Conservation (phyloP, 2,329 filamentous ascomycete species). For the Cyphellophora europaea region DNA sequence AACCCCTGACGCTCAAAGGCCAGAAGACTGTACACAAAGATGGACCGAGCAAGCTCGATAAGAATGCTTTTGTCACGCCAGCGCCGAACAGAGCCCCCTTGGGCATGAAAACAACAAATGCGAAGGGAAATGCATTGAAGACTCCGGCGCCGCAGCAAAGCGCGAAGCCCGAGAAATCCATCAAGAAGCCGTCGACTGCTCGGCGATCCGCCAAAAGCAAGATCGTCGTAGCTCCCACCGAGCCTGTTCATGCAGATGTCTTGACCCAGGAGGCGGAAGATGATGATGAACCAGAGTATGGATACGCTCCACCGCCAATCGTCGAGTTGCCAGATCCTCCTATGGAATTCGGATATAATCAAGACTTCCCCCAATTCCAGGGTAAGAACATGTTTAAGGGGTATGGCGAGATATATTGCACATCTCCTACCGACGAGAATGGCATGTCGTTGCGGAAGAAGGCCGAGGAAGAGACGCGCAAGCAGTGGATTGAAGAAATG, state of each 20-base stretch:
- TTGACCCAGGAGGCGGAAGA: constrained; percentile 32
- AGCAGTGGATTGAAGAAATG: constrained; percentile 13
- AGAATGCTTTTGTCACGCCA: constrained; percentile 67
- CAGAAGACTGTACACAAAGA: constrained; percentile 51
- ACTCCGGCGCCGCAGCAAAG: constrained; percentile 52
- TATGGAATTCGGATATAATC: constrained; percentile 37
- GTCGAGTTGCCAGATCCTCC: constrained; percentile 35
- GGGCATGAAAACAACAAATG: constrained; percentile 94
- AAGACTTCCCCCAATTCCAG: constrained; percentile 42
- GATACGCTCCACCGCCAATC: constrained; percentile 76
- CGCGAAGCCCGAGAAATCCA: constrained; percentile 54
- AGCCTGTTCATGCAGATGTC: constrained; percentile 20
- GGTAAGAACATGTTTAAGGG: constrained; percentile 45
- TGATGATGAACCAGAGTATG: constrained; percentile 62
- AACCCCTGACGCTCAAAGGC: constrained; percentile 44
- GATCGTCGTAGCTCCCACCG: constrained; percentile 36
- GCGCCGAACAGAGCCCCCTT: constrained; percentile 67
- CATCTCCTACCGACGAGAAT: constrained; percentile 40
- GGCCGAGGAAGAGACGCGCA: constrained; percentile 54
- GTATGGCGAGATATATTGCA: constrained; percentile 39
- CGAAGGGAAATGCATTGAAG: constrained; percentile 63
- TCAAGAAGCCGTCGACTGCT: constrained; percentile 48
- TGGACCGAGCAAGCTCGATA: constrained; percentile 44
- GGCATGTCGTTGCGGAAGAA: constrained; percentile 53
- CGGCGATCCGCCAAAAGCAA: constrained; percentile 52